These are phyloP conservation scores for Wallacemonas sp. DNA, from an alignment of 208 protist genomes.

Conservation along the genomic window DNA sequence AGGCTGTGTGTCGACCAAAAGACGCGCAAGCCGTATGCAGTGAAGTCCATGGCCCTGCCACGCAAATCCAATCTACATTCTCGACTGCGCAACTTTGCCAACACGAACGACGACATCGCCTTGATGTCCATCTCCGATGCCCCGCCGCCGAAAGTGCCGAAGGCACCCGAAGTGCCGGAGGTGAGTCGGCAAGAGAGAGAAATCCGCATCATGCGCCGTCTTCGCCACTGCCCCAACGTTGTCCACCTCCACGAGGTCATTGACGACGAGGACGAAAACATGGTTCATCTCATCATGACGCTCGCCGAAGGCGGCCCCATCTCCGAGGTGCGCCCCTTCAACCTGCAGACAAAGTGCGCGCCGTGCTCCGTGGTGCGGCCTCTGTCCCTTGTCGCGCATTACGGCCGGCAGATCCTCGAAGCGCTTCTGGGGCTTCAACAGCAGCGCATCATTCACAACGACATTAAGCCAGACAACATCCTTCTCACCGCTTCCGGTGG, in stretches of 20 bases:
- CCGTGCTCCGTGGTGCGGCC: constrained; percentile 38
- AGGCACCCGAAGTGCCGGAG: background rate
- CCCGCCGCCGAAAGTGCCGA: background rate
- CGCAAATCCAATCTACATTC: constrained; percentile 1
- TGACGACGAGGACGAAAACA: constrained; percentile 89
- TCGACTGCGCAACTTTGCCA: background rate
- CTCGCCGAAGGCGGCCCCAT: constrained; percentile 41
- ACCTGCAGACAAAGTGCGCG: constrained; percentile 9
- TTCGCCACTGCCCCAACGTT: constrained; percentile 88
- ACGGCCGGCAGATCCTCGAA: constrained; percentile 38
- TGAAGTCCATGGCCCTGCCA: constrained; percentile 38
- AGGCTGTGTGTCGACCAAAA: constrained; percentile 37
- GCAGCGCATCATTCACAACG: constrained; percentile 52
- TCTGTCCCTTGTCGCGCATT: constrained; percentile 22
- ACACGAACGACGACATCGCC: constrained; percentile 7
- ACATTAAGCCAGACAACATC: constrained; percentile 73
- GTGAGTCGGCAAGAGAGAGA: constrained; percentile 47
- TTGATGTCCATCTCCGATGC: constrained; percentile 9
- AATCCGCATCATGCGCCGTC: constrained; percentile 93
- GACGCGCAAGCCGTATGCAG: constrained; percentile 29
- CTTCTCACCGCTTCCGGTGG: constrained; percentile 28
- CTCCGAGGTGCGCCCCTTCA: constrained; percentile 27
- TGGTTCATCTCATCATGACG: constrained; percentile 70
- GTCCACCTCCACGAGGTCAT: constrained; percentile 93
- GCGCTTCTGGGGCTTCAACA: constrained; percentile 44